These are phyloP conservation scores for Suhomyces panamericanus DNA, from an alignment of 1,139 yeast genomes.

Conservation along the genomic window DNA sequence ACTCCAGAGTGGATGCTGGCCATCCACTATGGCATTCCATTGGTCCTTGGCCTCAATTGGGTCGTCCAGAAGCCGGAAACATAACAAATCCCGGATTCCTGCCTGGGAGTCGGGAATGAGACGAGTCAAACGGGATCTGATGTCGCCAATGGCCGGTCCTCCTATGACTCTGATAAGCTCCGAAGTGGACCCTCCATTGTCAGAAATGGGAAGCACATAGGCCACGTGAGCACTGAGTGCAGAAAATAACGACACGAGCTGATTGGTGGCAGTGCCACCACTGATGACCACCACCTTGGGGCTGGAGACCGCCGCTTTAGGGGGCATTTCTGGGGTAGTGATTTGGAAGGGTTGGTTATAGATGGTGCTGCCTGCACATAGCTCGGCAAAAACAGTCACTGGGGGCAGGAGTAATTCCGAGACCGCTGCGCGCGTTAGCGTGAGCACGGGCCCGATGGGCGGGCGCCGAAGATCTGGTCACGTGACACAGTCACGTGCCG, in stretches of 20 bases:
- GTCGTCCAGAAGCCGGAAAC: conserved; percentile 60
- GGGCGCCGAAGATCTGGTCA: not conserved
- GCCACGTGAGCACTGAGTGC: conserved; percentile 44
- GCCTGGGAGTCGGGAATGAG: conserved; percentile 56
- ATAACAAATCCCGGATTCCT: conserved; percentile 49
- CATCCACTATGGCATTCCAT: conserved; percentile 81
- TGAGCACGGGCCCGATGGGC: conserved; percentile 19
- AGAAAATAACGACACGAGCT: conserved; percentile 55
- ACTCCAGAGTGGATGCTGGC: conserved; percentile 71
- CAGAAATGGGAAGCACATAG: conserved; percentile 81
- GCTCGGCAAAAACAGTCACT: conserved; percentile 43
- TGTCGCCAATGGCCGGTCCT: conserved; percentile 94
- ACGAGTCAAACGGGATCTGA: conserved; percentile 77
- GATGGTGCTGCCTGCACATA: conserved; percentile 22
- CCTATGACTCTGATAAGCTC: conserved; percentile 88
- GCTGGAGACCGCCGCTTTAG: not conserved
- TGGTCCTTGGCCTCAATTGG: conserved; percentile 58
- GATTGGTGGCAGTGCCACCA: conserved; percentile 79
- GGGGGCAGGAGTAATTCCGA: conserved; percentile 35
- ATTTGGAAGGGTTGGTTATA: not conserved
- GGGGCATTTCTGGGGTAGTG: not conserved
- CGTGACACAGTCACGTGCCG: conserved; percentile 13
- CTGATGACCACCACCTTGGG: conserved; percentile 42
- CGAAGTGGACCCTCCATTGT: conserved; percentile 94
- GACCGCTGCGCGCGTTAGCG: conserved; percentile 28